Percentiles rank a stretch among this genome's conserved stretches.
Evolutionary conservation across 306 rosid genomes (phyloP).

Genomic region (Casuarina cunninghamiana): DNA sequence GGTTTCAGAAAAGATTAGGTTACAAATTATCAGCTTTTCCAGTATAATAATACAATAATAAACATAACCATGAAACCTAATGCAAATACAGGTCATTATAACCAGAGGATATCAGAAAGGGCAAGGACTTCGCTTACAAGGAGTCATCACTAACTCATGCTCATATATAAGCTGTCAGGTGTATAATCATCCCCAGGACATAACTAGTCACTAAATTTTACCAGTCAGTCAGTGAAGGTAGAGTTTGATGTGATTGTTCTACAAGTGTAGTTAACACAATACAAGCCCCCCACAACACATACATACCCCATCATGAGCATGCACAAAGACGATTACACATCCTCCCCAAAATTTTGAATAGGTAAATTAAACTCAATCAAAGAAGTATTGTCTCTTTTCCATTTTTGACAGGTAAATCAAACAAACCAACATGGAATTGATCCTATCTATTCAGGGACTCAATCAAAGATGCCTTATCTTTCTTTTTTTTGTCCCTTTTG

Average conservation of each 20-base stretch:
- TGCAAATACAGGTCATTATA: background rate
- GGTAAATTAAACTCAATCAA: background rate
- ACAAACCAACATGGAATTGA: background rate
- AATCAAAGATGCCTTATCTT: background rate
- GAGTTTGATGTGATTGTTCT: background rate
- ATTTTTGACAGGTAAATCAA: background rate
- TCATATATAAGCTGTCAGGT: background rate
- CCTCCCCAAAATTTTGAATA: background rate
- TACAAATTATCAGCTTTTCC: slow-evolving; percentile 19
- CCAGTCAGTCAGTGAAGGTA: background rate
- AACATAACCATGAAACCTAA: slow-evolving; percentile 4
- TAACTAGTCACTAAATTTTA: background rate
- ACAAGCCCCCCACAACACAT: background rate
- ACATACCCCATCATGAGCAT: background rate
- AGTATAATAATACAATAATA: slow-evolving; percentile 16
- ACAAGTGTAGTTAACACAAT: background rate
- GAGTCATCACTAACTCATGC: background rate
- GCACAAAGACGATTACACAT: background rate
- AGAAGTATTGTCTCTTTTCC: background rate
- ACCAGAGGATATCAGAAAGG: background rate
- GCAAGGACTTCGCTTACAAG: background rate
- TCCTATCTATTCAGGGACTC: background rate
- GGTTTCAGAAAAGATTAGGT: slow-evolving; percentile 17
- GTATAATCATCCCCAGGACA: background rate
- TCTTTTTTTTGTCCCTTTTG: background rate